phyloP scores from a whole-genome alignment of 148 eudicot genomes.

The Chenopodium suecicum region DNA sequence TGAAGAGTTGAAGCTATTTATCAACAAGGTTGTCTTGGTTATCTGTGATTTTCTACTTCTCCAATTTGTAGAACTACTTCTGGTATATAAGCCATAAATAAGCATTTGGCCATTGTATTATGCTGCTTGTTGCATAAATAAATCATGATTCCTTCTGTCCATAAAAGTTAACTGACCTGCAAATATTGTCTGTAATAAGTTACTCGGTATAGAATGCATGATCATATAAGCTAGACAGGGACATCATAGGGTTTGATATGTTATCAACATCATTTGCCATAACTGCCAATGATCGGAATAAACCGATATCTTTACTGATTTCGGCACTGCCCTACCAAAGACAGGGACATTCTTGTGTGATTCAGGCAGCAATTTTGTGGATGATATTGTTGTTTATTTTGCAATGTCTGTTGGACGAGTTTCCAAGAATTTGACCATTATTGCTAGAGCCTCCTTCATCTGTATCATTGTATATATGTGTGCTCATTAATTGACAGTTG shows the following conservation, averaged over 20 bases:
- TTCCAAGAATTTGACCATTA: neutral
- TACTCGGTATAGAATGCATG: neutral
- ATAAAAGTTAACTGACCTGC: neutral
- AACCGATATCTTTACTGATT: neutral
- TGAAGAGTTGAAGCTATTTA: no score
- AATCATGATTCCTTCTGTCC: neutral
- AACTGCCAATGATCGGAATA: neutral
- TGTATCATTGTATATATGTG: neutral
- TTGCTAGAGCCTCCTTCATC: neutral
- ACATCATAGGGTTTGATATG: neutral
- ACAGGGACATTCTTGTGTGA: conserved; percentile 64
- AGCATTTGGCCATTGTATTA: neutral
- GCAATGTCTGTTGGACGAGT: neutral
- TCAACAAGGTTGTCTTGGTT: no score
- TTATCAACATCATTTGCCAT: neutral
- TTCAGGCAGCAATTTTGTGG: conserved; percentile 69
- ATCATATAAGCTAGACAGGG: neutral
- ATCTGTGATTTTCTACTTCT: no score
- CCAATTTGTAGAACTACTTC: neutral
- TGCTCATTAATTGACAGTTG: conserved; percentile 3
- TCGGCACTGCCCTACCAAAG: conserved; percentile 48
- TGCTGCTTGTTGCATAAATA: neutral
- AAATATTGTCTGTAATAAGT: neutral
- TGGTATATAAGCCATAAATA: neutral
- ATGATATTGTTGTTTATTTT: conserved; percentile 31